Evolutionary conservation across 2,329 filamentous ascomycete genomes (phyloP).

Genomic region (Fusarium domesticum): DNA sequence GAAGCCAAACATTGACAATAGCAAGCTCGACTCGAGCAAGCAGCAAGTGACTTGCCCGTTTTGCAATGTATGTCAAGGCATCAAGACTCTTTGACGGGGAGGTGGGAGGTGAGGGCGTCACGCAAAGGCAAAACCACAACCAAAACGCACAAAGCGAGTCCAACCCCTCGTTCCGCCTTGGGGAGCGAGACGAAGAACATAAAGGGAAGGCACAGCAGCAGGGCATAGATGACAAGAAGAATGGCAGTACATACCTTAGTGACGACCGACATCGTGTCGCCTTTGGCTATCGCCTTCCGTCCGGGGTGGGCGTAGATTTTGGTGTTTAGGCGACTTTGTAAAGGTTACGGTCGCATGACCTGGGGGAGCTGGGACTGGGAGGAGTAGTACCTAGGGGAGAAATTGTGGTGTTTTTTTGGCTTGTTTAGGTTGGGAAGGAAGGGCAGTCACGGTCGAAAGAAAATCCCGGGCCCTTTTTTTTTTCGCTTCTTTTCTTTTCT

Average conservation of each 20-base stretch:
- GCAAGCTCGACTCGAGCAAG: not conserved
- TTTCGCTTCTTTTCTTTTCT: not conserved
- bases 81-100: no score
- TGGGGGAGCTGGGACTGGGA: constrained; percentile 20
- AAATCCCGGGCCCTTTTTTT: constrained; percentile 15
- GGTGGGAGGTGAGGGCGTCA: no score
- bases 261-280: constrained; percentile 60
- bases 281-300: constrained; percentile 49
- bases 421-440: constrained; percentile 18
- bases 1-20: not conserved
- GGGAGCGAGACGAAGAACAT: not conserved
- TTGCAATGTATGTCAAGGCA: no score
- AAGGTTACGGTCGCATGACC: constrained; percentile 41
- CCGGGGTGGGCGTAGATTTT: constrained; percentile 28
- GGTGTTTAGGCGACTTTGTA: constrained; percentile 36
- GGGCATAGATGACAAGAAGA: not conserved
- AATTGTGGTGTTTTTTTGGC: constrained; percentile 24
- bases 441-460: constrained; percentile 18
- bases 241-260: constrained; percentile 48
- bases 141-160: not conserved
- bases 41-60: not conserved
- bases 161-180: no score
- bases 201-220: constrained; percentile 1
- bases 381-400: constrained; percentile 10
- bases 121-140: not conserved